These are phyloP conservation scores for Aegle marmelos DNA, from an alignment of 345 rosid genomes.

Conservation along the genomic window DNA sequence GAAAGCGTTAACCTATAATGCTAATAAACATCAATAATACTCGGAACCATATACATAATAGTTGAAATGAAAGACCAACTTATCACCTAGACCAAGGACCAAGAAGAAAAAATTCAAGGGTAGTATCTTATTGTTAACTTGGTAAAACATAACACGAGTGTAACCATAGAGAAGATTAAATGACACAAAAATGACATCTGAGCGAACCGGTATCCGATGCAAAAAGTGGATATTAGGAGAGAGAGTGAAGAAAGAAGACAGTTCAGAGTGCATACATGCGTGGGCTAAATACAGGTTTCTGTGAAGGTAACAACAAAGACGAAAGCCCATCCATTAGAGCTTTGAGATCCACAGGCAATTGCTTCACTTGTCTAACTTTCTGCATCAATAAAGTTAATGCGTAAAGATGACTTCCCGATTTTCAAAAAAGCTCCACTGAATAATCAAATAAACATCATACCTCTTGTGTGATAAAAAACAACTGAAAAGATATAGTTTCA, in stretches of 20 bases:
- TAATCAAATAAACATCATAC: constrained; percentile 35
- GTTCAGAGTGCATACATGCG: constrained; percentile 54
- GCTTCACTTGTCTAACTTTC: constrained; percentile 65
- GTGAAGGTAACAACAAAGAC: constrained; percentile 81
- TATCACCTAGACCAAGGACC: neutral
- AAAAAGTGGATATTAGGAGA: neutral
- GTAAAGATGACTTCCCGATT: constrained; percentile 16
- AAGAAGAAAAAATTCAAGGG: neutral
- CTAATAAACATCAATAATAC: constrained; percentile 20
- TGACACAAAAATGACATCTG: neutral
- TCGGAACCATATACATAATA: neutral
- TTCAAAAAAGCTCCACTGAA: constrained; percentile 15
- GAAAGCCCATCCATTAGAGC: constrained; percentile 84
- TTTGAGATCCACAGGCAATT: constrained; percentile 80
- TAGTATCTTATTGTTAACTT: neutral
- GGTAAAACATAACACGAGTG: neutral
- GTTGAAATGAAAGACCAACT: constrained; percentile 8
- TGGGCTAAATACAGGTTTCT: constrained; percentile 66
- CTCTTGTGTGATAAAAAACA: constrained; percentile 91
- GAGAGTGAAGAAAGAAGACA: constrained; percentile 1
- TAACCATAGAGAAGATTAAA: neutral
- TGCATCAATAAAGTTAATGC: constrained; percentile 35
- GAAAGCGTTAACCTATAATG: constrained; percentile 75
- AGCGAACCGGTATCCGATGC: neutral
- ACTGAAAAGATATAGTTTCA: constrained; percentile 91